These are phyloP conservation scores for Apiotrichum porosum DNA, from an alignment of 1,284 basidiomycete genomes.

Conservation along the genomic window DNA sequence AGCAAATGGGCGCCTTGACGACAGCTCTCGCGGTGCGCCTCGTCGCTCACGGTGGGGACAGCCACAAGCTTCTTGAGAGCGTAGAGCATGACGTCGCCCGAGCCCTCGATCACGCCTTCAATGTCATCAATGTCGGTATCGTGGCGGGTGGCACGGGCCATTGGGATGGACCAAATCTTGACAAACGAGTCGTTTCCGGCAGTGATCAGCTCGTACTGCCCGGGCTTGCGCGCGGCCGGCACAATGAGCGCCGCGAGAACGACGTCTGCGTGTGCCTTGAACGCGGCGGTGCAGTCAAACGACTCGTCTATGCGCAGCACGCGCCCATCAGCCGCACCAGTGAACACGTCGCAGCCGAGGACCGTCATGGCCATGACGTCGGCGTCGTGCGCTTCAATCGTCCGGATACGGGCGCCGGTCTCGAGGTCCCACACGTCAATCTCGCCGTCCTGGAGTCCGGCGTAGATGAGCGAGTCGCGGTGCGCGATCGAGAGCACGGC, in stretches of 20 bases:
- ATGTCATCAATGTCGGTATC: slow-evolving; percentile 22
- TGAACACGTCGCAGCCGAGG: slow-evolving; percentile 70
- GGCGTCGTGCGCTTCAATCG: slow-evolving; percentile 77
- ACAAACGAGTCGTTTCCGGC: slow-evolving; percentile 80
- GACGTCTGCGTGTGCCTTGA: slow-evolving; percentile 73
- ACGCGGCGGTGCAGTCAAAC: slow-evolving; percentile 76
- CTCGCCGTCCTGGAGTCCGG: slow-evolving; percentile 88
- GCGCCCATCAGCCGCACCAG: slow-evolving; percentile 74
- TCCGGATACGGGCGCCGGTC: slow-evolving; percentile 76
- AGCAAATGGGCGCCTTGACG: slow-evolving; percentile 86
- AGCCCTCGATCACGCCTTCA: slow-evolving; percentile 40
- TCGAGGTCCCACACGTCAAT: slow-evolving; percentile 90
- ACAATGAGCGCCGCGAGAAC: slow-evolving; percentile 68
- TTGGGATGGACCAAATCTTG: slow-evolving; percentile 55
- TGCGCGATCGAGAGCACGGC: slow-evolving; percentile 72
- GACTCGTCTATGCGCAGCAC: slow-evolving; percentile 75
- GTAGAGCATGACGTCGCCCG: slow-evolving; percentile 52
- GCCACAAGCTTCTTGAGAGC: slow-evolving; percentile 82
- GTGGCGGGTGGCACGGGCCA: slow-evolving; percentile 1
- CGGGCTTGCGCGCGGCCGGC: slow-evolving; percentile 19
- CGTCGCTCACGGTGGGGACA: slow-evolving; percentile 76
- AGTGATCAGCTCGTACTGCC: slow-evolving; percentile 58
- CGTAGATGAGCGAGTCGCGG: slow-evolving; percentile 75
- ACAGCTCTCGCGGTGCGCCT: slow-evolving; percentile 68
- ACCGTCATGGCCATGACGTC: slow-evolving; percentile 76